Base-by-base conservation (phyloP, 768 basidiomycete species). In the Tylopilus sp. region DNA sequence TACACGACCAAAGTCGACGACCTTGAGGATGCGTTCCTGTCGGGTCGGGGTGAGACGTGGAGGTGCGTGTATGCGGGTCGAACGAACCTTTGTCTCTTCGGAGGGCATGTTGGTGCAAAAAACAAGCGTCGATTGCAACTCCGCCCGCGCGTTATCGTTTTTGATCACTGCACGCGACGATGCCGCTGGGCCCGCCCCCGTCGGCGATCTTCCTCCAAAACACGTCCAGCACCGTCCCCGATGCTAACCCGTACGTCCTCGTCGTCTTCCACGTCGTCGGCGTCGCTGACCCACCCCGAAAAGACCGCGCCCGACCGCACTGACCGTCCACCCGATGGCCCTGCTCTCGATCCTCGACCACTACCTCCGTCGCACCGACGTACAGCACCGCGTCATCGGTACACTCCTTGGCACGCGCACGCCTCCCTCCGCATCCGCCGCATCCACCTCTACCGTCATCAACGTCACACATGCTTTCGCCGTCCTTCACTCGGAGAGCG, bases 271-370 rank as follows among this genome's bases (percentile, higher is more conserved):
- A 19, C 9, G 26, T 46, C 34, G 1, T 2, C 26, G 25, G 34
- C 54, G 45, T 13, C 48, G 17, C 34, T 46, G 49, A 46, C 46
- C 9, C 33, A 31, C 25, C 7, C 36, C 1, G 4, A 41, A 36
- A 63, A 92, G 90, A 49, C 84, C 86, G 34, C 77, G 84, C 52
- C 87, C 87, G 28, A 80, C 82, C 28, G 80, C 76, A 41, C 81
- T 97, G 52, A 90, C 86, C 44, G 81, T 98, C 55, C 92, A 95
- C 68, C 94, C 96, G 13, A 87, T 92, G 47, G 93, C 92, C 5
- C 83, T 98, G 44, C 92, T 97, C 70, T 87, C 92, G 48, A 91
- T 98, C 76, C 85, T 98, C 60, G 95, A 97, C 73, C 95, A 98
- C 77, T 95, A 94, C 72, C 85, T 98, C 47, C 88, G 96, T 17